phyloP scores from a whole-genome alignment of 2,329 filamentous ascomycete genomes.

The Mycosphaerella sp. region DNA sequence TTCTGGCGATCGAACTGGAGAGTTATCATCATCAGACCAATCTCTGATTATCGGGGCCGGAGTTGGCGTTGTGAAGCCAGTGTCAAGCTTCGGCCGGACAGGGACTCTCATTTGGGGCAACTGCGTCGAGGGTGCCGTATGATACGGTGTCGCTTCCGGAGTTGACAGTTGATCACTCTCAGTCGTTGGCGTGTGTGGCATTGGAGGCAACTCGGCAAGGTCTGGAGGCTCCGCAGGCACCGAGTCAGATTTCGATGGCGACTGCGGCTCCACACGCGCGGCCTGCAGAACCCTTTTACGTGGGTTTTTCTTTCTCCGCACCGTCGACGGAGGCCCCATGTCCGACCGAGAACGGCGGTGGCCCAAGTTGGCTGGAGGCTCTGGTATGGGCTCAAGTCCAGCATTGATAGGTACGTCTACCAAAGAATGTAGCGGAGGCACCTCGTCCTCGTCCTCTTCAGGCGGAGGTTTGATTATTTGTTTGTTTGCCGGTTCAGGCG shows the following conservation, averaged over 20 bases:
- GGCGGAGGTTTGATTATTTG: slow-evolving; percentile 68
- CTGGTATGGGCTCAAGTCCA: slow-evolving; percentile 12
- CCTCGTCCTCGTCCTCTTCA: slow-evolving; percentile 48
- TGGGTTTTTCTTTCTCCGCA: slow-evolving; percentile 53
- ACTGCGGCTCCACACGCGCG: slow-evolving; percentile 40
- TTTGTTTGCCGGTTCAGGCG: slow-evolving; percentile 65
- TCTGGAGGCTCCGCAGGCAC: slow-evolving; percentile 17
- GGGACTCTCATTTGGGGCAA: slow-evolving; percentile 14
- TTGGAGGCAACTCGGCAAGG: slow-evolving; percentile 29
- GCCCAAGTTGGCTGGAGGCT: slow-evolving; percentile 10
- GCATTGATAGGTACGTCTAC: slow-evolving; percentile 11
- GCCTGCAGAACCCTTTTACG: slow-evolving; percentile 55
- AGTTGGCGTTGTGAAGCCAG: slow-evolving; percentile 27
- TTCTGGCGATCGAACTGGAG: slow-evolving; percentile 25
- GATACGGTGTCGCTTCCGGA: slow-evolving; percentile 25
- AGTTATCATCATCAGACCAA: slow-evolving; percentile 30
- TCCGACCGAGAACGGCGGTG: slow-evolving; percentile 31
- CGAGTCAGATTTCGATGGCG: slow-evolving; percentile 23
- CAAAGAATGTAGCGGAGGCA: not conserved
- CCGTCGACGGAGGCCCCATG: slow-evolving; percentile 31
- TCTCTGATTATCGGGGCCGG: slow-evolving; percentile 27
- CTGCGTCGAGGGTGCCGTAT: slow-evolving; percentile 20
- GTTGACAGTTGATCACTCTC: slow-evolving; percentile 27
- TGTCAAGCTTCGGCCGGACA: slow-evolving; percentile 27
- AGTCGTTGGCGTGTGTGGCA: slow-evolving; percentile 23